These are phyloP conservation scores for Brettanomyces bruxellensis DNA, from an alignment of 805 yeast genomes.

Conservation along the genomic window DNA sequence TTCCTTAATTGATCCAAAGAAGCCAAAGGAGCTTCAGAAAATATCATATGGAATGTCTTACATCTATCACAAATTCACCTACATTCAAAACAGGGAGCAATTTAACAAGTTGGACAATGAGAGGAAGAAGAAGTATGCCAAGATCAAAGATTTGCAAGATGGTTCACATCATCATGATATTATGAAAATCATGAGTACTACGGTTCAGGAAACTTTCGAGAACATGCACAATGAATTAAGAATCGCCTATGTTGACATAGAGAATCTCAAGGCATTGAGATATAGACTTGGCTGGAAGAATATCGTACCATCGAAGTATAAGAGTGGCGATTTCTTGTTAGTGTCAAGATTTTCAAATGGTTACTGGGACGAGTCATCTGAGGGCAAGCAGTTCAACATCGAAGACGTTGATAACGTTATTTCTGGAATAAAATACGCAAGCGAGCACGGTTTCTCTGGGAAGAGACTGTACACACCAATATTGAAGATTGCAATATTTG, in stretches of 20 bases:
- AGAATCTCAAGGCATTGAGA: constrained; percentile 15
- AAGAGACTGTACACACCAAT: background rate
- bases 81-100: constrained; percentile 28
- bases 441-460: constrained; percentile 4
- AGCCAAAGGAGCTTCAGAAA: constrained; percentile 17
- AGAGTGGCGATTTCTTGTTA: constrained; percentile 49
- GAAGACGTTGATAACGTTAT: constrained; percentile 5
- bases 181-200: constrained; percentile 40
- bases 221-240: constrained; percentile 27
- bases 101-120: constrained; percentile 24
- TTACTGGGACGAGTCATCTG: constrained; percentile 14
- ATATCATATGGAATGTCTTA: constrained; percentile 26
- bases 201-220: constrained; percentile 33
- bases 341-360: constrained; percentile 29
- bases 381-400: constrained; percentile 7
- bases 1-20: constrained; percentile 36
- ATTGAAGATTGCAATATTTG: background rate
- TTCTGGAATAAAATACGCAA: constrained; percentile 7
- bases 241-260: constrained; percentile 42
- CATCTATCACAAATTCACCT: constrained; percentile 37
- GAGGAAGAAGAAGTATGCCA: constrained; percentile 30
- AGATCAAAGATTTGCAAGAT: constrained; percentile 35
- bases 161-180: constrained; percentile 35
- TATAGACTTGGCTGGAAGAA: constrained; percentile 29
- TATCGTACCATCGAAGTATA: constrained; percentile 22